Evolutionary conservation across 192 early-diverging fungal genomes (phyloP), one percentile per base, ranked within the genome.

Genomic region (Backusella australiensis): DNA sequence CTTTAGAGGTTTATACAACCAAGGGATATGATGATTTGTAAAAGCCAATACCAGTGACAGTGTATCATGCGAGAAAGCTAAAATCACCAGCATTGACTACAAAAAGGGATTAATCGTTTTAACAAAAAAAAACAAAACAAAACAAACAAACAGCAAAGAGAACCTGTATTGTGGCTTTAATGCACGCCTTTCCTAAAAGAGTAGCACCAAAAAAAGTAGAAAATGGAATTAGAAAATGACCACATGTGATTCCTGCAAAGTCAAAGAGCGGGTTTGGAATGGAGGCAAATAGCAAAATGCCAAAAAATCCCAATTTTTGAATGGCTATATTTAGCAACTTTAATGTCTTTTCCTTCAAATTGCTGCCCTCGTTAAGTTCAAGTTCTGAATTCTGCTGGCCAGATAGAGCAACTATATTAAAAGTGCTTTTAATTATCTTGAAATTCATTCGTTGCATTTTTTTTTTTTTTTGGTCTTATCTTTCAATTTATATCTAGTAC

Each of bases 221-320:
- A 80, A 98, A 97, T 19, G 96, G 95, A 0, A 98, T 89, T 49
- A 90, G 79, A 77, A 96, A 97, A 78, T 95, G 93, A 0, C 97
- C 97, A 77, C 96, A 97, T 6, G 96, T 91, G 52, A 98, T 97
- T 23, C 97, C 97, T 41, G 97, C 97, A 41, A 98, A 87, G 75
- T 98, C 97, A 83, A 98, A 98, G 52, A 98, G 83, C 15, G 96
- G 96, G 72, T 98, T 98, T n/a, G 97, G 97, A 72, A 98, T 94
- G 84, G 95, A 96, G 26, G 97, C 97, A 83, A 92, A 95, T 4
- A 96, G 73, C 34, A 98, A 87, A 34, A 98, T 98, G 53, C 96
- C 97, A 69, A 90, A 88, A 78, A 98, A 98, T 0, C 96, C 97
- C 21, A 95, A 83, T 4, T 86, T 86, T 72, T 89, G 89, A 77